Conservation (phyloP, 2,329 filamentous ascomycete genomes). For the Claviceps sorghi region DNA sequence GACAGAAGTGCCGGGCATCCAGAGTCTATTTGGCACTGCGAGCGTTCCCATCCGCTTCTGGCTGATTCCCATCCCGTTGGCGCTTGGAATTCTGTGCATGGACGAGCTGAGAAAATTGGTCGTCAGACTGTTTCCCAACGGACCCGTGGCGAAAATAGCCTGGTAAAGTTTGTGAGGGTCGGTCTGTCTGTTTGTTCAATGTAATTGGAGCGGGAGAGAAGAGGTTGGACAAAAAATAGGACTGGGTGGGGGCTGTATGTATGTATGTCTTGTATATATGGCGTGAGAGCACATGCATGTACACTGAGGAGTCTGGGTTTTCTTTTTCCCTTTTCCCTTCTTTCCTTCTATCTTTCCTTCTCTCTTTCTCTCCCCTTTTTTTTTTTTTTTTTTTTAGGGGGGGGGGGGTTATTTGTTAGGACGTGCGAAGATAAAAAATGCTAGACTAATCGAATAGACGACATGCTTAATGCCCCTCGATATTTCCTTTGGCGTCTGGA, state of each 20-base stretch:
- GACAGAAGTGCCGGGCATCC: slow-evolving; percentile 34
- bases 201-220: neutral
- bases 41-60: slow-evolving; percentile 37
- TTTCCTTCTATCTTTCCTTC: neutral
- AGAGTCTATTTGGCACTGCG: slow-evolving; percentile 32
- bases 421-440: no score
- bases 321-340: neutral
- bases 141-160: slow-evolving; percentile 30
- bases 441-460: no score
- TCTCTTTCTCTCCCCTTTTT: no score
- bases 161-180: slow-evolving; percentile 26
- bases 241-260: neutral
- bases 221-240: no score
- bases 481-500: no score
- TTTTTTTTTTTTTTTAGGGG: no score
- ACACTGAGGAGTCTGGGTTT: neutral
- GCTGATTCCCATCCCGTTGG: slow-evolving; percentile 35
- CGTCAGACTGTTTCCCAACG: slow-evolving; percentile 30
- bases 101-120: slow-evolving; percentile 38
- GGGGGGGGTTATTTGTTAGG: no score
- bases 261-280: neutral
- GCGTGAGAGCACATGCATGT: neutral
- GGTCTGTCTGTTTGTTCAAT: neutral
- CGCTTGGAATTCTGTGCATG: slow-evolving; percentile 33
- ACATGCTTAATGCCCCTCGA: no score